These are phyloP conservation scores for Trichoderma gracile DNA, from an alignment of 2,329 filamentous ascomycete species.

Conservation along the genomic window DNA sequence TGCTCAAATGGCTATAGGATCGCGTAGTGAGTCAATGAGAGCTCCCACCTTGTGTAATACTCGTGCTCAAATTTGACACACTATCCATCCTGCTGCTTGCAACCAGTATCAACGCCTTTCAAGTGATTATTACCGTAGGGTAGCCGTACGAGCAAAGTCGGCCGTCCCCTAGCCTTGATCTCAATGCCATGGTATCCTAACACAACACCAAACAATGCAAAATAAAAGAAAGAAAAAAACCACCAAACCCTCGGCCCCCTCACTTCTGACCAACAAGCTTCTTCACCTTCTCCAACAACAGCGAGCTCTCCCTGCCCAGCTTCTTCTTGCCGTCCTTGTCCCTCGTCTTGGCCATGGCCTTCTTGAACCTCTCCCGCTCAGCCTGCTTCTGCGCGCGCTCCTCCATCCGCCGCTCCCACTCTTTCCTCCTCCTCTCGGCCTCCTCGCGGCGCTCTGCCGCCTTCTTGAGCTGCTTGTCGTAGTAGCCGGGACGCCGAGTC, in stretches of 20 bases:
- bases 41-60: too few relatives aligned
- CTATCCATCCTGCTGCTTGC: neutral
- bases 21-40: too few relatives aligned
- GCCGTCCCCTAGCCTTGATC: neutral
- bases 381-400: conserved; percentile 67
- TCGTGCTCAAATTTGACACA: too few relatives aligned
- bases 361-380: conserved; percentile 64
- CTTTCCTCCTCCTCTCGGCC: conserved; percentile 45
- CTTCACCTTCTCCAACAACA: conserved; percentile 77
- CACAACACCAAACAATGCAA: conserved; percentile 5
- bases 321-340: conserved; percentile 75
- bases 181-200: conserved; percentile 19
- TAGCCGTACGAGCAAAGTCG: neutral
- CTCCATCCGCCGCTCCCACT: conserved; percentile 52
- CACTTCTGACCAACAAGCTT: conserved; percentile 59
- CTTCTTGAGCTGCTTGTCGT: conserved; percentile 61
- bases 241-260: neutral
- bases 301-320: conserved; percentile 75
- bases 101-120: neutral
- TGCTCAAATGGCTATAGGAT: too few relatives aligned
- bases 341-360: conserved; percentile 72
- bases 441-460: conserved; percentile 47
- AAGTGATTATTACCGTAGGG: neutral
- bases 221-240: neutral
- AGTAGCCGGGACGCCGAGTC: conserved; percentile 55